A percentile compares a stretch with the other conserved stretches of the same genome.
Evolutionary conservation across 2,329 filamentous ascomycete genomes (phyloP).

Genomic region (Karstenula rhodostoma): DNA sequence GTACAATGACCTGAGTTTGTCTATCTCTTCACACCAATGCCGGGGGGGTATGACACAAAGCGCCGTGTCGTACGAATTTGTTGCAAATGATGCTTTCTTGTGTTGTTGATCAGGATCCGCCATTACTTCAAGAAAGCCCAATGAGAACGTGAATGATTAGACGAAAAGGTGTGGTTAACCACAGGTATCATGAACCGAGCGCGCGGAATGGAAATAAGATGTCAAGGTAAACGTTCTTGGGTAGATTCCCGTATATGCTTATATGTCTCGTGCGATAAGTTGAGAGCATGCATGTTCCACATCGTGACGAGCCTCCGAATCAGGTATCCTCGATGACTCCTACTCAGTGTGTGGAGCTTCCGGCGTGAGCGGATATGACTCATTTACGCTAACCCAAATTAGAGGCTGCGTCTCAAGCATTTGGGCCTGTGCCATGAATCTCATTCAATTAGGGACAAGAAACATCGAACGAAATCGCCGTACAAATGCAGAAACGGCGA

Average conservation of each 20-base stretch:
- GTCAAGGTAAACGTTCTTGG: not conserved
- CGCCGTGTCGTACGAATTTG: constrained; percentile 64
- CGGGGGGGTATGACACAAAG: constrained; percentile 66
- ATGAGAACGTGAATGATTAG: not conserved
- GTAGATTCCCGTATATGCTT: not conserved
- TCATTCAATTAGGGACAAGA: not conserved
- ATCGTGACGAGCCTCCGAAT: not conserved
- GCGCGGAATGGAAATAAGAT: not conserved
- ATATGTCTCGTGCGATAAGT: not conserved
- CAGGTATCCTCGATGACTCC: constrained; percentile 11
- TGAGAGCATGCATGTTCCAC: not conserved
- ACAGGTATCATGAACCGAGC: constrained; percentile 5
- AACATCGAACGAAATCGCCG: not conserved
- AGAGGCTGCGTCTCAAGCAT: constrained; percentile 25
- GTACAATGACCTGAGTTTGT: constrained; percentile 67
- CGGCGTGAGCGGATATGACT: constrained; percentile 29
- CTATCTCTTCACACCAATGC: constrained; percentile 57
- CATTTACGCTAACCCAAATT: constrained; percentile 30
- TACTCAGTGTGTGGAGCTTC: not conserved
- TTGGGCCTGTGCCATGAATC: not conserved
- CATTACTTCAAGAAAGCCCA: constrained; percentile 24
- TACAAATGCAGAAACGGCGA: not conserved
- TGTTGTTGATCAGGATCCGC: constrained; percentile 19
- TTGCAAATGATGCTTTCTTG: constrained; percentile 23
- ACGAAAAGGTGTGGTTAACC: constrained; percentile 5